Base-by-base conservation (phyloP, 768 basidiomycete genomes). In the Postia placenta region DNA sequence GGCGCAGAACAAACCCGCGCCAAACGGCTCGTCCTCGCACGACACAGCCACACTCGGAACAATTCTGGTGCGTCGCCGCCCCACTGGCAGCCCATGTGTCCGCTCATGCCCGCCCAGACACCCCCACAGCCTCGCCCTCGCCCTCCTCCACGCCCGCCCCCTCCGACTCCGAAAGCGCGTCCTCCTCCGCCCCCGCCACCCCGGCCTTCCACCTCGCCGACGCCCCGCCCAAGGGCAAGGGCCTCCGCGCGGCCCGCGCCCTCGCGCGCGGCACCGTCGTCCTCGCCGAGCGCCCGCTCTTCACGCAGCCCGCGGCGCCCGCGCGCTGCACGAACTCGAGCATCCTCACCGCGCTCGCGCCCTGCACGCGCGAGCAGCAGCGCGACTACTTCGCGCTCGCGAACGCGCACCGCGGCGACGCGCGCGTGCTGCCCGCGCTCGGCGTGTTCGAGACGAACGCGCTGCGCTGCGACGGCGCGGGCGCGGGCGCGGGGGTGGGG, bases 361-460 rank as follows among this genome's bases (percentile, higher is more conserved):
- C 44, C 33, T 52, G 55, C 50, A 52, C 62, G 12, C 56, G 58
- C 33, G 59, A 62, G 11, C 56, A 62, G 48, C 60, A 65, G 42
- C 54, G 61, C 19, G 48, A 58, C 24, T 64, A 49, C 50, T 63
- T 65, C 51, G 40, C 52, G 11, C 58, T 64, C 22, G 41, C 58
- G 9, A 64, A 63, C 51, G 47, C 57, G 11, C 53, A 54, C 48
- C 56, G 56, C 9, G 36, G 12, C n/a, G 22, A 42, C 47, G 28
- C 22, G 26, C 17, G 17, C 3, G 53, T 61, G 44, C 59, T 59
- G 2, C 61, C 63, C 3, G 60, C 60, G 0, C 49, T 59, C 1
- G 64, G 59, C 7, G 62, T 63, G 30, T 65, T 62, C 51, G 56
- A 61, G 47, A 62, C 65, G 4, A 66, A 66, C 47, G 57, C 61